Percentiles rank a stretch among this genome's conserved stretches.
Conservation (phyloP, 805 yeast species). For the Lipomyces lipofer region DNA sequence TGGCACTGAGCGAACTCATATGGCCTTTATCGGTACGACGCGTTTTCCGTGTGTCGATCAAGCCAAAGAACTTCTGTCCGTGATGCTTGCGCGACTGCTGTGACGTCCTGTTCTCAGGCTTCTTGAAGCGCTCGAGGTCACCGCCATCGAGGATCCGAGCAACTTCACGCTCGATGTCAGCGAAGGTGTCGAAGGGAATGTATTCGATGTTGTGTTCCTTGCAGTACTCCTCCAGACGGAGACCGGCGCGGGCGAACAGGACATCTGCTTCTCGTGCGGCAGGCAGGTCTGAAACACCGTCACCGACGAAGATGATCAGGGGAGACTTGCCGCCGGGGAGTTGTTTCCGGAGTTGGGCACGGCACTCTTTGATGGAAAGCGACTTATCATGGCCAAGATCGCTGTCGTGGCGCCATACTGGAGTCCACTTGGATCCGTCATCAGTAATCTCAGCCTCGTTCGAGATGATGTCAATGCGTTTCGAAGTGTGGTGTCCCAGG, state of each 20-base stretch:
- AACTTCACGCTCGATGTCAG: constrained; percentile 43
- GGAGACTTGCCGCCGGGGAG: constrained; percentile 40
- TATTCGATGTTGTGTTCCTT: constrained; percentile 44
- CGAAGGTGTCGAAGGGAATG: constrained; percentile 46
- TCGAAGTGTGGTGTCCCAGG: constrained; percentile 42
- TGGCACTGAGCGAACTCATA: constrained; percentile 15
- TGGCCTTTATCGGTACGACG: constrained; percentile 22
- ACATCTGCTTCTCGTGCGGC: constrained; percentile 49
- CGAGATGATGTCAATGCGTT: constrained; percentile 44
- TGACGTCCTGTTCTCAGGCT: constrained; percentile 24
- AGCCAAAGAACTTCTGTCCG: constrained; percentile 19
- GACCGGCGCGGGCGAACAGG: constrained; percentile 47
- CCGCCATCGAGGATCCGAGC: constrained; percentile 28
- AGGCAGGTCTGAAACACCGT: constrained; percentile 54
- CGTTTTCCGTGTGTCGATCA: constrained; percentile 17
- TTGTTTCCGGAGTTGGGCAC: constrained; percentile 29
- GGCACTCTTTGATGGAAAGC: constrained; percentile 43
- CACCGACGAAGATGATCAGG: constrained; percentile 53
- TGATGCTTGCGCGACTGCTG: neutral
- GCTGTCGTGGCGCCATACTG: constrained; percentile 47
- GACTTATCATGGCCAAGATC: constrained; percentile 50
- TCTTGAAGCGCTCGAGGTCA: constrained; percentile 28
- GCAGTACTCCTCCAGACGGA: constrained; percentile 46
- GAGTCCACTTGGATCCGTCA: constrained; percentile 44
- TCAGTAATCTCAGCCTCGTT: constrained; percentile 43